Percentiles rank a stretch among this genome's conserved stretches.
phyloP scores from a whole-genome alignment of 108 stramenopile genomes.

The Conticribra weissflogii region DNA sequence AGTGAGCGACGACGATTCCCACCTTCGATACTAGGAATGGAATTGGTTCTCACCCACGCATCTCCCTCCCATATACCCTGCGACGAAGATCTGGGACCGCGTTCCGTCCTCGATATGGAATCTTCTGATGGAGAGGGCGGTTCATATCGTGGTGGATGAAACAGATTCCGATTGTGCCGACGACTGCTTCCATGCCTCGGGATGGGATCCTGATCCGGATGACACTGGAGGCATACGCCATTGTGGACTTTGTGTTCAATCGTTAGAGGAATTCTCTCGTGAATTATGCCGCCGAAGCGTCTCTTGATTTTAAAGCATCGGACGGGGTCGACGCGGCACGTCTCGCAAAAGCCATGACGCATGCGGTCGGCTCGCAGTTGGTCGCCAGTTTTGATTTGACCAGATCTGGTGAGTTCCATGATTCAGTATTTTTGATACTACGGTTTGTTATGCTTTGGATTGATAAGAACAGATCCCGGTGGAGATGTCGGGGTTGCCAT shows the following conservation, averaged over 20 bases:
- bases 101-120: background rate
- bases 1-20: no score
- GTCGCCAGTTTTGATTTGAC: constrained; percentile 1
- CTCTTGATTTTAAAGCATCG: constrained; percentile 30
- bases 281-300: constrained; percentile 1
- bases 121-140: background rate
- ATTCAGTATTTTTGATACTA: no score
- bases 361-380: constrained; percentile 12
- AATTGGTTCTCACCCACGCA: background rate
- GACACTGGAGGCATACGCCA: constrained; percentile 27
- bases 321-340: constrained; percentile 8
- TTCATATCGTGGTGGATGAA: background rate
- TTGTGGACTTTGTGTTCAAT: constrained; percentile 12
- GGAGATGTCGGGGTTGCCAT: no score
- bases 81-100: background rate
- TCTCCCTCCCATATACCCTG: background rate
- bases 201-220: constrained; percentile 26
- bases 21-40: background rate
- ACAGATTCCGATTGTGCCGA: background rate
- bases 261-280: constrained; percentile 16
- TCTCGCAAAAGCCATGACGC: constrained; percentile 15
- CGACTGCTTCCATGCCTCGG: background rate
- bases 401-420: constrained; percentile 6
- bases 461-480: no score
- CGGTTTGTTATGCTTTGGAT: no score